Evolutionary conservation across 495 filamentous ascomycete species (phyloP), one percentile per base, ranked within the genome.

Genomic region (Penicillium tannophilum): DNA sequence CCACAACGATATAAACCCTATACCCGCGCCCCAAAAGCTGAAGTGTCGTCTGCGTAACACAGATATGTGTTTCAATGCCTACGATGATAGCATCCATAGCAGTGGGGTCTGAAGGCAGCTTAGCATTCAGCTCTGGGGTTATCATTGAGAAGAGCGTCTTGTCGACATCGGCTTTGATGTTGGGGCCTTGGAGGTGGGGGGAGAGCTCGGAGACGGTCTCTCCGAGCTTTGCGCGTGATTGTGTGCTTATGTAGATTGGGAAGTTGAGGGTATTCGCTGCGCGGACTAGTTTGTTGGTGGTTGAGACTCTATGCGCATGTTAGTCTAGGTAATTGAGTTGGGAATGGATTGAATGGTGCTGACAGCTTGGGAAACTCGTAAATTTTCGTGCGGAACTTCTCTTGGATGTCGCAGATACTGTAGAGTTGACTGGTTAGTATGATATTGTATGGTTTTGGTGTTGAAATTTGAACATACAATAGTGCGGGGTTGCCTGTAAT

Each of bases 401-500:
- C 93, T 81, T 98, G 94, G 62, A 97, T 82, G 65, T 98, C 94
- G 78, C 94, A 98, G 66, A 98, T 83, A 63, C 93, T 98, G 64
- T 39, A 30, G 12, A 16, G 7, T 12, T 1, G 36, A 31, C 23
- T 24, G 42, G 42, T 68, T 63, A 63, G 50, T 35, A 47, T 30
- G 14, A 4, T 11, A 14, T 41, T 41, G 14, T 41, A 41, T 41
- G 6, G 39, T 2, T 28, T 28, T 28, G 28, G 28, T 7, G 33
- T 60, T 14, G 16, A 30, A 35, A 28, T 24, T 9, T 56, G 24
- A 28, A 73, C 78, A 61, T 72, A 91, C 88, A 91, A 89, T 55
- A 91, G 72, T 39, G 82, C 87, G 31, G 88, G 87, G 66, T 86
- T 86, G 43, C 81, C 88, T 90, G 59, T 16, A 19, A 23, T 17